Base-by-base conservation (phyloP, 306 rosid genomes). In the Cucurbita argyrosperma region DNA sequence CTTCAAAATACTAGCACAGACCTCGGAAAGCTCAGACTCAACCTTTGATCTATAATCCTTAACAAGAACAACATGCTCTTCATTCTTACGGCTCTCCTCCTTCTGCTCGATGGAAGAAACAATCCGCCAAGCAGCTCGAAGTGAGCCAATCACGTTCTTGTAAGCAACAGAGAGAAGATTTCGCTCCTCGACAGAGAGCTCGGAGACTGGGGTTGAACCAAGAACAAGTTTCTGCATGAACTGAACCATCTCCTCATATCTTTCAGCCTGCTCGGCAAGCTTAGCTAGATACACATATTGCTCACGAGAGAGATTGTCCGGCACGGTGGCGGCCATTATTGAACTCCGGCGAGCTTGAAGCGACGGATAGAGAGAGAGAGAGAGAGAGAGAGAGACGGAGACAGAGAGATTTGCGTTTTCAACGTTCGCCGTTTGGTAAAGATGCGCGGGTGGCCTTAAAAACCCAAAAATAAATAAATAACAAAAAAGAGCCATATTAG, bases 51-150 rank as follows among this genome's bases (percentile, higher is more conserved):
- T 63, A 21, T 82, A 78, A 4, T 63, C 82, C 65, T 65, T 71
- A 47, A 82, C 77, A 40, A 75, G 42, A 53, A 60, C 56, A 21
- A 82, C 85, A 21, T 78, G 85, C 21, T 72, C 78, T 26, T 71
- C 55, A 65, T 82, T 82, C 46, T 78, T 80, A 40, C 85, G 80
- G 26, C 80, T 49, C 67, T 78, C 82, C 71, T 81, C 84, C 84
- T 81, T 81, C 79, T 81, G 84, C 82, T 81, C 84, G 76, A 81
- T 81, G 42, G 84, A 81, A 14, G 84, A 81, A 23, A 82, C 77
- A 62, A 82, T 82, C 6, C 82, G 75, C 85, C 85, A 82, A 16
- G 85, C 79, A 23, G 85, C 82, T 12, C 85, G 85, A 37, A 78
- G 82, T 23, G 82, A 70, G 23, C 85, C 85, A 68, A 78, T 64